A percentile compares a stretch with the other conserved stretches of the same genome.
Evolutionary conservation across 306 rosid species (phyloP).

Genomic region (Arachis hypogaea): DNA sequence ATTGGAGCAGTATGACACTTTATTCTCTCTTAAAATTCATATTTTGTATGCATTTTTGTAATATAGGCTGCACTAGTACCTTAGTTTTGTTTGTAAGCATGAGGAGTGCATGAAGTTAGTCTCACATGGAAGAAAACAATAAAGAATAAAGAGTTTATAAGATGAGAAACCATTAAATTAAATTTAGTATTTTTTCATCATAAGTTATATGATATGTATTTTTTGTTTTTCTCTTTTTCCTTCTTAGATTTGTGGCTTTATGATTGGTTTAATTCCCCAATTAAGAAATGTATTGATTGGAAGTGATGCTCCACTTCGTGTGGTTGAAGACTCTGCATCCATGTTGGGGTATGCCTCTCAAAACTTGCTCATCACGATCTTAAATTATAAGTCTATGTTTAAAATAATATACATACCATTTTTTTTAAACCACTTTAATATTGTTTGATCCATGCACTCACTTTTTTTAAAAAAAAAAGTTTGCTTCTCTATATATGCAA

Average conservation of each 20-base stretch:
- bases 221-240: not conserved
- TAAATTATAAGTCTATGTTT: not conserved
- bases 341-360: conserved; percentile 68
- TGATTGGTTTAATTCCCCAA: conserved; percentile 62
- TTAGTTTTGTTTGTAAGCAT: no score
- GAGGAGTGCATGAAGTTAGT: no score
- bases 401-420: no score
- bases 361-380: conserved; percentile 21
- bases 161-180: no score
- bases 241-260: conserved; percentile 63
- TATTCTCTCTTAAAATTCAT: not conserved
- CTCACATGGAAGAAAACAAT: no score
- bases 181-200: no score
- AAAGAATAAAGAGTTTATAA: no score
- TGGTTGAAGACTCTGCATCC: conserved; percentile 62
- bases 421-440: no score
- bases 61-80: not conserved
- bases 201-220: no score
- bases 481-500: no score
- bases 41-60: not conserved
- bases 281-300: conserved; percentile 60
- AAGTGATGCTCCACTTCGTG: conserved; percentile 67
- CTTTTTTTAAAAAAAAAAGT: no score
- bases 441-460: no score
- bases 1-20: conserved; percentile 67